Conservation (phyloP, 1,284 basidiomycete genomes). For the Meripilus lineatus region DNA sequence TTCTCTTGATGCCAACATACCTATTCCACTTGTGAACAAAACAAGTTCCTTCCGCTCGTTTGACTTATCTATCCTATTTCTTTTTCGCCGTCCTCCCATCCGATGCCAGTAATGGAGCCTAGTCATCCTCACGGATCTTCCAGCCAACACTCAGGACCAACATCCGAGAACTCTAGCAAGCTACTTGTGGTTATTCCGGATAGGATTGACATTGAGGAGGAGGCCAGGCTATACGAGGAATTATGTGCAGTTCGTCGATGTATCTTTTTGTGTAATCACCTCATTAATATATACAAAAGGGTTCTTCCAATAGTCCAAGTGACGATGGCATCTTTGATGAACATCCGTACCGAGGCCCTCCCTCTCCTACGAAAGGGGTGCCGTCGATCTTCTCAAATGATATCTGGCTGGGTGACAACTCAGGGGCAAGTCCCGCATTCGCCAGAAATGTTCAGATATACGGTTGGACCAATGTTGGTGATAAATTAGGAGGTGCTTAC, state of each 20-base stretch:
- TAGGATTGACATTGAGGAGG: slow-evolving; percentile 42
- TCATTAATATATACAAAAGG: not conserved
- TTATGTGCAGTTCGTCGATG: too few relatives aligned
- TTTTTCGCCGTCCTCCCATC: too few relatives aligned
- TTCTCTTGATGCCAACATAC: too few relatives aligned
- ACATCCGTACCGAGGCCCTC: slow-evolving; percentile 6
- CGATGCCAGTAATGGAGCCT: too few relatives aligned
- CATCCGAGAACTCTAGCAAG: slow-evolving; percentile 8
- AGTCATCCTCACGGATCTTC: too few relatives aligned
- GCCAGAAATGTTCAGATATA: slow-evolving; percentile 57
- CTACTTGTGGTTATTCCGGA: slow-evolving; percentile 30
- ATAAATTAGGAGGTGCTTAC: slow-evolving; percentile 54
- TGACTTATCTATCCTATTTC: too few relatives aligned
- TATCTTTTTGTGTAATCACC: too few relatives aligned
- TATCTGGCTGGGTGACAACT: slow-evolving; percentile 60
- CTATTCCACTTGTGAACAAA: too few relatives aligned
- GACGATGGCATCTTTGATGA: slow-evolving; percentile 1
- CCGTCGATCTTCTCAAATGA: slow-evolving; percentile 58
- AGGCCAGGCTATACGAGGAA: slow-evolving; percentile 42
- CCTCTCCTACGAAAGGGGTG: slow-evolving; percentile 26
- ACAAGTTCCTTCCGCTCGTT: too few relatives aligned
- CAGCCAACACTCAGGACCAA: not conserved
- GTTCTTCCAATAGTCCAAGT: not conserved
- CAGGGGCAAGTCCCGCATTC: slow-evolving; percentile 47
- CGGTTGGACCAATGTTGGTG: slow-evolving; percentile 68